Conservation (phyloP, 805 yeast species). For the Schizosaccharomyces lindneri region DNA sequence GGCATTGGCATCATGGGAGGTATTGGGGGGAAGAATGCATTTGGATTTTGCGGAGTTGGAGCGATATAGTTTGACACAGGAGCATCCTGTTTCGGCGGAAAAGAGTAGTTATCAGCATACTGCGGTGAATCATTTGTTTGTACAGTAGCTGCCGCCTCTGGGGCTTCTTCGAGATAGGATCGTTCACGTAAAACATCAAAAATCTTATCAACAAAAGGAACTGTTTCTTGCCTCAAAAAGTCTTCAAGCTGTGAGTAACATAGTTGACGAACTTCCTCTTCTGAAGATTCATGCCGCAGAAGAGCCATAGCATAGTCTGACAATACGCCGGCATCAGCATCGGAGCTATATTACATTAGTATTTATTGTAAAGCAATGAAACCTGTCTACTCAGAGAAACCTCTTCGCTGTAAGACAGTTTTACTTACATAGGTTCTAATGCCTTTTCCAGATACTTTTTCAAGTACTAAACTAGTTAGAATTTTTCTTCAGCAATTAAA, state of each 20-base stretch:
- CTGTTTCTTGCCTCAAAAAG: constrained; percentile 14
- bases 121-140: not conserved
- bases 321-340: constrained; percentile 20
- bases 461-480: not conserved
- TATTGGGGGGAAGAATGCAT: not conserved
- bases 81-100: no score
- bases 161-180: not conserved
- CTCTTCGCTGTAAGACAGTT: not conserved
- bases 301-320: constrained; percentile 23
- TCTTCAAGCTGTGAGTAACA: constrained; percentile 18
- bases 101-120: no score
- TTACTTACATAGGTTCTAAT: not conserved
- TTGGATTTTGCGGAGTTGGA: no score
- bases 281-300: constrained; percentile 16
- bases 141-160: not conserved
- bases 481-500: not conserved
- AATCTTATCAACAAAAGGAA: constrained; percentile 14
- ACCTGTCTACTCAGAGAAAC: not conserved
- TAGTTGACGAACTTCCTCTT: constrained; percentile 14
- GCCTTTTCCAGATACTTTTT: not conserved
- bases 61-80: no score
- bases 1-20: not conserved
- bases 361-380: not conserved
- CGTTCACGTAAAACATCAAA: constrained; percentile 12
- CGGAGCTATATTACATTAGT: constrained; percentile 9